Percentiles rank a stretch among this genome's conserved stretches.
These are phyloP conservation scores for Eremomyces bilateralis DNA, from an alignment of 495 filamentous ascomycete species.

Conservation along the genomic window DNA sequence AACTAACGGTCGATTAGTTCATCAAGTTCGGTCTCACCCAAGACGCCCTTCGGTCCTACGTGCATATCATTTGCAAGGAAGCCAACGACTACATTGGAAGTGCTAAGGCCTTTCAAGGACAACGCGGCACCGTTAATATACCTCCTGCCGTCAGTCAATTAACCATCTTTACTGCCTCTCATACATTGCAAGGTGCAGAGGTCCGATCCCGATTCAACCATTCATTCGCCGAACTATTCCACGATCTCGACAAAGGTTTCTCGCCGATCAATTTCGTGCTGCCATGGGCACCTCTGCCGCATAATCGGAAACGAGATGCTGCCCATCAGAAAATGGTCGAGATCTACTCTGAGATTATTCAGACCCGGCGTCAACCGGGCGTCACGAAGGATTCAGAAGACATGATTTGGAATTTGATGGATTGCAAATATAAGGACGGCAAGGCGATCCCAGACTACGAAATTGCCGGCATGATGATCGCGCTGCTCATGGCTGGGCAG, in stretches of 20 bases:
- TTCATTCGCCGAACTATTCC: slow-evolving; percentile 38
- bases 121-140: slow-evolving; percentile 30
- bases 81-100: slow-evolving; percentile 28
- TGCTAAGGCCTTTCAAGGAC: slow-evolving; percentile 24
- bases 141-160: slow-evolving; percentile 35
- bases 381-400: slow-evolving; percentile 33
- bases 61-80: slow-evolving; percentile 32
- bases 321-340: slow-evolving; percentile 35
- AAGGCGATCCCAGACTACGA: slow-evolving; percentile 36
- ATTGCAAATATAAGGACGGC: slow-evolving; percentile 39
- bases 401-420: slow-evolving; percentile 52
- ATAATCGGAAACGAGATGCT: slow-evolving; percentile 36
- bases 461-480: slow-evolving; percentile 48
- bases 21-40: slow-evolving; percentile 43
- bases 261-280: slow-evolving; percentile 45
- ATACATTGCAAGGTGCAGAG: slow-evolving; percentile 41
- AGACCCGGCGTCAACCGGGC: slow-evolving; percentile 25
- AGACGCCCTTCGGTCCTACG: slow-evolving; percentile 40
- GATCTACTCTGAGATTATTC: slow-evolving; percentile 38
- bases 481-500: slow-evolving; percentile 42
- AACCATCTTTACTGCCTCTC: slow-evolving; percentile 44
- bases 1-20: slow-evolving; percentile 8
- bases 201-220: slow-evolving; percentile 39
- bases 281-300: slow-evolving; percentile 37
- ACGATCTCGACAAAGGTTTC: slow-evolving; percentile 45